Evolutionary conservation across 2,329 filamentous ascomycete species (phyloP), one percentile per base, ranked within the genome.

Genomic region (Corynespora cassiicola): DNA sequence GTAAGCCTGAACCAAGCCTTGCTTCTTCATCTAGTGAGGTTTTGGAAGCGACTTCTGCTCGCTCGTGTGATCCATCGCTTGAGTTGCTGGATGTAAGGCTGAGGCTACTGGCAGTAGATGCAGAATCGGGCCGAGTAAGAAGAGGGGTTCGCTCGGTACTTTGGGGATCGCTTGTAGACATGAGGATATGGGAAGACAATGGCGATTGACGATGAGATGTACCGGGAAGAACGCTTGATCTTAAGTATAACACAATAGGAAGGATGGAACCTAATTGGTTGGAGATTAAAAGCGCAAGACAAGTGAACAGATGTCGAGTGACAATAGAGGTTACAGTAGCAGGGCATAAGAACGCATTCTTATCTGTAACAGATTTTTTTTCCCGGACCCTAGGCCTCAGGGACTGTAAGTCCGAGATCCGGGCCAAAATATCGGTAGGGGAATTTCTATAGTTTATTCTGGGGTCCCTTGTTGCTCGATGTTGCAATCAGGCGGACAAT

Each of bases 1-100:
- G 20, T 25, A 40, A 11, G 5, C 26, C 32, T 9, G 38, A 32
- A n/a, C 27, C 19, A 18, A 45, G 15, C 14, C 22, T 35, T 20
- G 50, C 36, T 32, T 54, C 50, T 35, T 54, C 50, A 21, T 51
- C 44, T 10, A 36, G 16, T 3, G 22, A n/a, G 5, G 20, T 9
- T 19, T 31, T 34, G 22, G 25, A 24, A 11, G 23, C 25, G 5
- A 21, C 28, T 17, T 17, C 7, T n/a, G 22, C 16, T 25, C 10
- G 24, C 14, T 15, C n/a, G 11, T 21, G 18, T 3, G 28, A 20
- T 6, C n/a, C 5, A 7, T 31, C 24, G 24, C 14, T 29, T n/a
- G 44, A 40, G 28, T 40, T 14, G 23, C 22, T 24, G 22, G 22
- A 24, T 8, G 8, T 24, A 6, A 39, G 14, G 24, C 29, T 34